Conservation (phyloP, 805 yeast genomes). For the Kazachstania martiniae region DNA sequence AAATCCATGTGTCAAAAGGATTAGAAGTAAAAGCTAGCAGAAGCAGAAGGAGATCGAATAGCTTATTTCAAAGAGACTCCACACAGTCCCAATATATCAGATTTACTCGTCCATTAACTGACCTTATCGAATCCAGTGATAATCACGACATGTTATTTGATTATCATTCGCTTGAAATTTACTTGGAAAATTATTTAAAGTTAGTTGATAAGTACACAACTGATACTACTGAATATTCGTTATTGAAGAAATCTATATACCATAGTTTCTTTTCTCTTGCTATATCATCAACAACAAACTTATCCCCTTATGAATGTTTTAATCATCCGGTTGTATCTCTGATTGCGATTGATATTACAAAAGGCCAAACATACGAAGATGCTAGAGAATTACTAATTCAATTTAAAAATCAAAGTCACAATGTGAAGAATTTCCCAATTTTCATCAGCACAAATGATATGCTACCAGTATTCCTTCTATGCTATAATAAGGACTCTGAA, state of each 20-base stretch:
- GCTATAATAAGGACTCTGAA: slow-evolving; percentile 35
- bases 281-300: slow-evolving; percentile 44
- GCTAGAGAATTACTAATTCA: slow-evolving; percentile 48
- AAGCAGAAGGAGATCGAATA: slow-evolving; percentile 22
- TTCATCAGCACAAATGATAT: slow-evolving; percentile 59
- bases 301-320: slow-evolving; percentile 74
- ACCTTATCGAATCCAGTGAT: slow-evolving; percentile 21
- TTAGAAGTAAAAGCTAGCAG: background rate
- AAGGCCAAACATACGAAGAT: slow-evolving; percentile 30
- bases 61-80: slow-evolving; percentile 24
- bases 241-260: slow-evolving; percentile 40
- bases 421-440: slow-evolving; percentile 36
- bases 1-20: too few relatives aligned
- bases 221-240: slow-evolving; percentile 19
- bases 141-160: slow-evolving; percentile 26
- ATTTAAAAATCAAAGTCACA: slow-evolving; percentile 35
- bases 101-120: slow-evolving; percentile 34
- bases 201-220: slow-evolving; percentile 18
- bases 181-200: slow-evolving; percentile 26
- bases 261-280: slow-evolving; percentile 44
- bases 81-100: slow-evolving; percentile 36
- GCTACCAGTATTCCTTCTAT: slow-evolving; percentile 42
- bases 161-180: slow-evolving; percentile 29
- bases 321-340: slow-evolving; percentile 78
- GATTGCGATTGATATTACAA: slow-evolving; percentile 42